Evolutionary conservation across 176 grass and related monocot species (phyloP).

Genomic region (Bromus sterilis): DNA sequence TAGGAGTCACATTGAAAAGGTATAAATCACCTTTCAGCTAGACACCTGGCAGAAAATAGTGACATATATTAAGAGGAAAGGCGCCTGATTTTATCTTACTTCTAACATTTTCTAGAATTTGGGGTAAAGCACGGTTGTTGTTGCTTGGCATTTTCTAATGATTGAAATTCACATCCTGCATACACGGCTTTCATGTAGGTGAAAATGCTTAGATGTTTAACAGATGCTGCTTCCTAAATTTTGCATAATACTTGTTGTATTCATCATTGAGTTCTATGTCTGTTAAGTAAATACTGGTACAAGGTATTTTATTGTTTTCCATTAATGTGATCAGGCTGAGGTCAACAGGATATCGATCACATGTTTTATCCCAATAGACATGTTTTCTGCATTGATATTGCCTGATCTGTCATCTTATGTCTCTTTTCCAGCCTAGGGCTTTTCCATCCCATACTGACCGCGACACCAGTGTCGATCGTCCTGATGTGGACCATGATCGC

Average conservation of each 20-base stretch:
- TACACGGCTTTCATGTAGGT: neutral
- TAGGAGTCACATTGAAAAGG: conserved; percentile 72
- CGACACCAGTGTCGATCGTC: conserved; percentile 78
- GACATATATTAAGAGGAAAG: neutral
- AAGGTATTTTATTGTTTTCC: neutral
- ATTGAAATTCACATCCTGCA: neutral
- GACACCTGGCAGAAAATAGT: neutral
- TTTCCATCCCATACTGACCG: conserved; percentile 57
- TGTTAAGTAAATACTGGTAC: neutral
- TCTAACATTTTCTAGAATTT: conserved; percentile 1
- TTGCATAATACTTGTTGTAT: neutral
- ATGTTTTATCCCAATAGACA: neutral
- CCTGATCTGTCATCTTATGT: neutral
- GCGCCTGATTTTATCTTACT: neutral
- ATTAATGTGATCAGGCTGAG: neutral
- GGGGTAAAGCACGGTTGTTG: neutral
- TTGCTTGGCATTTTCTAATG: neutral
- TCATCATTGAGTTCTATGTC: neutral
- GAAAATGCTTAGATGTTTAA: neutral
- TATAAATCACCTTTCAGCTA: conserved; percentile 7
- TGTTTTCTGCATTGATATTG: neutral
- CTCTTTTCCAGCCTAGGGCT: conserved; percentile 49
- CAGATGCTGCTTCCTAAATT: neutral
- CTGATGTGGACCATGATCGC: conserved; percentile 83
- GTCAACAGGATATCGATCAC: neutral